Evolutionary conservation across 257 asterid genomes (phyloP), one percentile per base, ranked within the genome.

Genomic region (Lantana camara): DNA sequence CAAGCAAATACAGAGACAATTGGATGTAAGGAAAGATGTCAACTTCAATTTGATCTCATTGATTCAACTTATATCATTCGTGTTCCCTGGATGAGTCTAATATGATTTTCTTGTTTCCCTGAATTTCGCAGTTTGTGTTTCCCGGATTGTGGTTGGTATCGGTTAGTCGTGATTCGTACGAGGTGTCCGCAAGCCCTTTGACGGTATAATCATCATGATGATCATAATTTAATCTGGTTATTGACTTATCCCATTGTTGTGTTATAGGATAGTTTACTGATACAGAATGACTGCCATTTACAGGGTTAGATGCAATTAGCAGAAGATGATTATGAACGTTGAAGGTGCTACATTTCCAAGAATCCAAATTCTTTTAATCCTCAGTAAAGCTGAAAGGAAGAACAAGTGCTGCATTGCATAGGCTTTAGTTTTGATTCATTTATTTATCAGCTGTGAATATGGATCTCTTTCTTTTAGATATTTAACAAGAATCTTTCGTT

Each of bases 121-220:
- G n/a, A 12, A 29, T 48, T 73, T n/a, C n/a, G 70, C 85, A 87
- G 95, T 19, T 16, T 70, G 71, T 71, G 48, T 80, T 73, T 70
- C 95, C 95, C 45, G 92, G 95, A 55, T 35, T 73, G 60, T 78
- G 90, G 85, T 58, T 87, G 75, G 48, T 73, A 20, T 70, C 85
- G 16, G 74, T 87, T 22, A 80, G 88, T 30, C 80, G 78, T 7
- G 88, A 82, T 46, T 61, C 86, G 0, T 84, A 87, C 57, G 78
- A 75, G 74, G 89, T 82, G 2, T 76, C 82, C 3, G 84, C 78
- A 32, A 78, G 57, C 68, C 69, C 45, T 46, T 54, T 70, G 30
- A 85, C 79, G 88, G 86, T 82, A 73, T 56, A 38, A 48, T 69
- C 57, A 64, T 21, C 23, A 3, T 59, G 15, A 47, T 12, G 4